Percentiles rank a stretch among this genome's conserved stretches.
These are phyloP conservation scores for Phoenix dactylifera DNA, from an alignment of 176 grass and related monocot genomes.

Conservation along the genomic window DNA sequence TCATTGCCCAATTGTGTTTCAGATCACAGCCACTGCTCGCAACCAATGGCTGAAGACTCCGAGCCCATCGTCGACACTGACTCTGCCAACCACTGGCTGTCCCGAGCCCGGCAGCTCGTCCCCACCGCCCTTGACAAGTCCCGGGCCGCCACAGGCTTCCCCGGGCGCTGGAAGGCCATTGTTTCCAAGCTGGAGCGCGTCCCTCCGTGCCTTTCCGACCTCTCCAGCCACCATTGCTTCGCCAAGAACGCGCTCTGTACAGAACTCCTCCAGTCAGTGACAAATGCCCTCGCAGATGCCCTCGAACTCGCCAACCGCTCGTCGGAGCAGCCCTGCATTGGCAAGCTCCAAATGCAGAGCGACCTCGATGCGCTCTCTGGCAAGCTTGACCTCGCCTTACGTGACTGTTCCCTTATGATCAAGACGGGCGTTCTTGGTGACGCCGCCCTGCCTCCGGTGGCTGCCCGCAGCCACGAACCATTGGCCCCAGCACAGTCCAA, in stretches of 20 bases:
- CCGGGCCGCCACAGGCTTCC: slow-evolving; percentile 5
- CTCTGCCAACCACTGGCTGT: slow-evolving; percentile 42
- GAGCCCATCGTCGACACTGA: neutral
- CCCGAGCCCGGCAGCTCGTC: slow-evolving; percentile 34
- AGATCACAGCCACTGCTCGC: slow-evolving; percentile 11
- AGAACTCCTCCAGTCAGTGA: slow-evolving; percentile 16
- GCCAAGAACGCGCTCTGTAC: slow-evolving; percentile 10
- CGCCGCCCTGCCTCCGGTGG: slow-evolving; percentile 16
- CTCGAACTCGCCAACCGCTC: slow-evolving; percentile 8
- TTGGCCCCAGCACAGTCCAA: too few species aligned
- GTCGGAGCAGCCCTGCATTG: neutral
- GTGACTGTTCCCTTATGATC: slow-evolving; percentile 80
- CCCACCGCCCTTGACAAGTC: slow-evolving; percentile 35
- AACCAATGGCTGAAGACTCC: slow-evolving; percentile 13
- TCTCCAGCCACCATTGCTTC: slow-evolving; percentile 20
- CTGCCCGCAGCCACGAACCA: neutral
- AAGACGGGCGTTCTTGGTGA: slow-evolving; percentile 83
- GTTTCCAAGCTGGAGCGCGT: slow-evolving; percentile 8
- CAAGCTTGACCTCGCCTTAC: slow-evolving; percentile 80
- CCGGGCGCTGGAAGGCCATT: slow-evolving; percentile 15
- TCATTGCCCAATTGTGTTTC: slow-evolving; percentile 3
- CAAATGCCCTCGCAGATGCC: slow-evolving; percentile 5
- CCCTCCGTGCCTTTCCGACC: slow-evolving; percentile 4
- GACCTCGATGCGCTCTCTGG: slow-evolving; percentile 74
- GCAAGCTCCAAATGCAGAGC: slow-evolving; percentile 41